Base-by-base conservation (phyloP, 305 asterid species). In the Fraxinus latifolia region DNA sequence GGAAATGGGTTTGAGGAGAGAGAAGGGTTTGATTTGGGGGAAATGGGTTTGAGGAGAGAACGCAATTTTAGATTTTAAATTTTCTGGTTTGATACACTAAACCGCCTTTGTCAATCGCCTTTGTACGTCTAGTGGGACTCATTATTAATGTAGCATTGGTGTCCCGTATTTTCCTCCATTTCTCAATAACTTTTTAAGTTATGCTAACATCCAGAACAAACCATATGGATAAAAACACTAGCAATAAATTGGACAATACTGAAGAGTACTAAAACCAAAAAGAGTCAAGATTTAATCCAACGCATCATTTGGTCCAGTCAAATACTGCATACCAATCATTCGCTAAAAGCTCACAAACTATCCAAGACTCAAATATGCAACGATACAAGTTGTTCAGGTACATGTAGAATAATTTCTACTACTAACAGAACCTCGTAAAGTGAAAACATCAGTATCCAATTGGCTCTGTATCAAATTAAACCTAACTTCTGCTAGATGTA, bases 401-500 rank as follows among this genome's bases (percentile, higher is more conserved):
- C 37, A 82, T 71, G 50, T 47, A 70, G 33, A 67, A 39, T 44
- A 79, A 47, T 68, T 44, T 79, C 81, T 76, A 60, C 74, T 31
- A 23, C 32, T 27, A 19, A 14, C 7, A 27, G 37, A 67, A 67
- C 19, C 33, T 25, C 17, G 31, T 27, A 67, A 73, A 27, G 74
- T 27, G 29, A 19, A 68, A 79, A 9, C 77, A 62, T 3, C 55
- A 58, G 25, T 0, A 19, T 55, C 53, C 42, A 27, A 68, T 68
- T 68, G 74, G 74, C 74, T 76, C 80, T 27, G 21, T 50, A 32
- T 70, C 23, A 71, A 72, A 19, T 17, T 19, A 58, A 39, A 29
- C 33, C 70, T 12, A 37, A 17, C 44, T 14, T 77, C 58, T 80
- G 83, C 73, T n/a, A 76, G 76, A 78, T 62, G 76, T 80, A 67